Conservation (phyloP, 75 land plant genomes). For the Selaginella moellendorffii region DNA sequence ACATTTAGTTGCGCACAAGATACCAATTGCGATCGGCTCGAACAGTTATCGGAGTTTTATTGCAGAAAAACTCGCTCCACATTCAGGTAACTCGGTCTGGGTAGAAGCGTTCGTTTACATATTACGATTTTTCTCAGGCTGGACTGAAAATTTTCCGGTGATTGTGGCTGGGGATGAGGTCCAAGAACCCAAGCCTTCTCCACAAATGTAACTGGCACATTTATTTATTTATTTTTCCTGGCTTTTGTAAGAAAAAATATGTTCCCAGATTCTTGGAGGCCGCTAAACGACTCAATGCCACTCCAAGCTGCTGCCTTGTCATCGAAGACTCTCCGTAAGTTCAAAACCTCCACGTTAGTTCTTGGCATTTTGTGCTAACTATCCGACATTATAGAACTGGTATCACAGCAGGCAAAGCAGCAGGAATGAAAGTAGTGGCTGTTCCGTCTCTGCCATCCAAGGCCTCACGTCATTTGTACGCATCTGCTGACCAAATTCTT, state of each 20-base stretch:
- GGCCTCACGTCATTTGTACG: constrained; percentile 26
- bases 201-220: constrained; percentile 82
- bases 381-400: constrained; percentile 41
- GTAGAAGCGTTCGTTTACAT: too few relatives aligned
- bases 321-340: constrained; percentile 96
- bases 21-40: too few relatives aligned
- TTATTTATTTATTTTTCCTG: background rate
- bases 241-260: background rate
- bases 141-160: constrained; percentile 71
- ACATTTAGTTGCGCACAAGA: background rate
- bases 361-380: background rate
- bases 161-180: constrained; percentile 93
- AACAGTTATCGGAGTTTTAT: background rate
- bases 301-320: constrained; percentile 70
- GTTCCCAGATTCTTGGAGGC: constrained; percentile 71
- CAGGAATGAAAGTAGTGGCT: constrained; percentile 90
- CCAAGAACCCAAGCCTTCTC: constrained; percentile 64
- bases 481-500: constrained; percentile 56
- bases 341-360: background rate
- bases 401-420: constrained; percentile 74
- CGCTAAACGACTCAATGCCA: constrained; percentile 54
- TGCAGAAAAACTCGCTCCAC: background rate
- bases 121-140: constrained; percentile 44
- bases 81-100: too few relatives aligned
- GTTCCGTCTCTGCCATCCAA: constrained; percentile 84